Evolutionary conservation across 2,329 filamentous ascomycete species (phyloP), one percentile per base, ranked within the genome.

Genomic region (Alternaria panax): DNA sequence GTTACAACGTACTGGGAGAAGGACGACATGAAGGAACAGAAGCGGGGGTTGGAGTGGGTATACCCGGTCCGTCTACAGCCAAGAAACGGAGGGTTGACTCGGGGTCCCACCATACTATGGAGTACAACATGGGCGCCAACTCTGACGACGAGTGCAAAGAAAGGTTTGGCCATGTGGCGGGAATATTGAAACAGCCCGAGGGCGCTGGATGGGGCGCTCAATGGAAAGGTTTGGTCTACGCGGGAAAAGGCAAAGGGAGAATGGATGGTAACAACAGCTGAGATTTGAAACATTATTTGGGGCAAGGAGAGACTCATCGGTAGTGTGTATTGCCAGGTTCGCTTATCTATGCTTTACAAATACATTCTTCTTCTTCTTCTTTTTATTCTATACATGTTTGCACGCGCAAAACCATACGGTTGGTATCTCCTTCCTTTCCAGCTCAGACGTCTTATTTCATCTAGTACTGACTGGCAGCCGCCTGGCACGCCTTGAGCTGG

Each of bases 401-500:
- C n/a, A n/a, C n/a, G n/a, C n/a, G n/a, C 11, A n/a, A 22, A 14
- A 5, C 3, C 1, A 40, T 40, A 40, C 36, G 22, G 12, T 20
- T 3, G 16, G 5, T 3, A 4, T 40, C 32, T 40, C 16, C 9
- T 11, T 7, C 4, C 2, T 38, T 38, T 9, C 36, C 36, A 20
- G 4, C 18, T 14, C 36, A 14, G 12, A 5, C 5, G 28, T 32
- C 18, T n/a, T 25, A n/a, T 9, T 24, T 20, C 40, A 36, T 57
- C 76, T 83, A 84, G 69, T 84, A 84, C 75, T 80, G 80, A 43
- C 74, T 73, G 56, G 82, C 80, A 18, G 81, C 80, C 51, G 72
- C 64, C 79, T 84, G 82, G 67, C 82, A 84, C 18, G 81, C 81
- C 80, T 84, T 84, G 41, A 99, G 85, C 87, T 99, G 94, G 80